Evolutionary conservation across 1,284 basidiomycete species (phyloP).

Genomic region (Melampsora americana): DNA sequence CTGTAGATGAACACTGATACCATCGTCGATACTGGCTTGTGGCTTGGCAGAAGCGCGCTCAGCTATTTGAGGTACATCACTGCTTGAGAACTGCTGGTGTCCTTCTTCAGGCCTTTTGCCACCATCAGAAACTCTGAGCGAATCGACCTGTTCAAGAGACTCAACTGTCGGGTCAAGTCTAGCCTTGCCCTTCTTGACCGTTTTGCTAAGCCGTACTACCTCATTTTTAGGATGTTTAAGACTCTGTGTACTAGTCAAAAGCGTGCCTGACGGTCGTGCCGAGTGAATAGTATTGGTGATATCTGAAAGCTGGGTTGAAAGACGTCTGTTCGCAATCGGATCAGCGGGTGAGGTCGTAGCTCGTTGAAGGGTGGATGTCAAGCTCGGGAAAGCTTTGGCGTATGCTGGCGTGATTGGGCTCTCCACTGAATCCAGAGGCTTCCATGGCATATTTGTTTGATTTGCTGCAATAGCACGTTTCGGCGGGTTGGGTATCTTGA

Average conservation of each 20-base stretch:
- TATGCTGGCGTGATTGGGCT: neutral
- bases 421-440: neutral
- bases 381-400: neutral
- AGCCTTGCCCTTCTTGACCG: too few relatives aligned
- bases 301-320: neutral
- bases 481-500: neutral
- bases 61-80: too few relatives aligned
- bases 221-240: too few relatives aligned
- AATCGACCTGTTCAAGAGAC: too few relatives aligned
- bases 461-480: neutral
- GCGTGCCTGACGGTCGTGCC: neutral
- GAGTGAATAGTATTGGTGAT: conserved; percentile 6
- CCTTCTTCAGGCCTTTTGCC: too few relatives aligned
- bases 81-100: too few relatives aligned
- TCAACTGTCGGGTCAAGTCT: too few relatives aligned
- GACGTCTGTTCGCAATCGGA: neutral
- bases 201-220: too few relatives aligned
- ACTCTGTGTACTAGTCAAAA: neutral
- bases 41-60: too few relatives aligned
- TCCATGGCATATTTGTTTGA: neutral
- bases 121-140: too few relatives aligned
- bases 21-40: too few relatives aligned
- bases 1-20: too few relatives aligned
- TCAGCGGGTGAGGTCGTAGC: neutral
- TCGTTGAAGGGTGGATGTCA: neutral